These are phyloP conservation scores for Leishmania tarentolae DNA, from an alignment of 208 protist species.

Conservation along the genomic window DNA sequence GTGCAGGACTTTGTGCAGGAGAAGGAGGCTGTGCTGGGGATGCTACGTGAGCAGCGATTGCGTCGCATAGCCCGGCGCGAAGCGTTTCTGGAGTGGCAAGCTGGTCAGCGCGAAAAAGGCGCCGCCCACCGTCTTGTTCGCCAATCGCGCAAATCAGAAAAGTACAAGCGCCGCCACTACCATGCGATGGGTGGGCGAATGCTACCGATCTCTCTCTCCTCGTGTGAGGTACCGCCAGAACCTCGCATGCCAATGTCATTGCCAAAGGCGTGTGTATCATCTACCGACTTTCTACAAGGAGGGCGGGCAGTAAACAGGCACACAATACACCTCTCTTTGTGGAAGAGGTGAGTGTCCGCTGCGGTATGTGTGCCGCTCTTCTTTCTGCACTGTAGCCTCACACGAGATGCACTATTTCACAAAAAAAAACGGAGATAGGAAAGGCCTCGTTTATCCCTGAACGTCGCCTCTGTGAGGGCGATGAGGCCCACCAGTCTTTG, in stretches of 20 bases:
- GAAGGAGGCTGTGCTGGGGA: conserved; percentile 42
- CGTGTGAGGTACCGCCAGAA: background rate
- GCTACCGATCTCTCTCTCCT: conserved; percentile 41
- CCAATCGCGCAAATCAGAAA: conserved; percentile 69
- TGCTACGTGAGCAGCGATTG: conserved; percentile 63
- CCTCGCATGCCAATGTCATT: background rate
- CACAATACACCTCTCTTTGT: conserved; percentile 1
- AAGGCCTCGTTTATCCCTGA: background rate
- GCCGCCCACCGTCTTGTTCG: conserved; percentile 74
- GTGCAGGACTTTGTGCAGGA: conserved; percentile 30
- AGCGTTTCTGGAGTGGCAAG: conserved; percentile 85
- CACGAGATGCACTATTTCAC: background rate
- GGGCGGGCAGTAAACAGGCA: background rate
- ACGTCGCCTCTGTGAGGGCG: background rate
- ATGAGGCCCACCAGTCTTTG: background rate
- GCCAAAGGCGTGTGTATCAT: background rate
- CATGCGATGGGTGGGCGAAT: conserved; percentile 60
- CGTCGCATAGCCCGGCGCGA: conserved; percentile 66
- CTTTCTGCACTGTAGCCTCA: background rate
- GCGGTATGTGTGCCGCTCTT: background rate
- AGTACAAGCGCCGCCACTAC: conserved; percentile 79
- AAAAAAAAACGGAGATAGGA: background rate
- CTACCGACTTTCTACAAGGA: conserved; percentile 8
- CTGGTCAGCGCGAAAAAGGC: conserved; percentile 85
- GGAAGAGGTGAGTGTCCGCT: background rate